Percentiles rank a stretch among this genome's conserved stretches.
phyloP scores from a whole-genome alignment of 164 flowering plant genomes.

The Sextonia rubra region DNA sequence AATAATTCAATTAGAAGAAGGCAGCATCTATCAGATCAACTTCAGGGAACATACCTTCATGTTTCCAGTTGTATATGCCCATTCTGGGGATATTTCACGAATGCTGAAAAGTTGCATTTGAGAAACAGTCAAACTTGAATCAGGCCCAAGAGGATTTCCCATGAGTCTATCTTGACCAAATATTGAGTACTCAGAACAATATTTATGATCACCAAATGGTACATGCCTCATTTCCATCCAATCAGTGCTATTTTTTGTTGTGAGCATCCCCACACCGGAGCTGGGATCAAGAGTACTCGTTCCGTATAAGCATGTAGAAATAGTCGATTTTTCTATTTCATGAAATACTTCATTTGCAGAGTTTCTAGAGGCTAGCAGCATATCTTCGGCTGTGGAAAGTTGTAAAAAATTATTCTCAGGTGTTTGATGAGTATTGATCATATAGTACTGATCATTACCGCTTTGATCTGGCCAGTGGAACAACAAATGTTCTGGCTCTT shows the following conservation, averaged over 20 bases:
- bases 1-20: neutral
- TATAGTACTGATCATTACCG: slow-evolving; percentile 15
- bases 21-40: neutral
- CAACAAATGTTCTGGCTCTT: slow-evolving; percentile 18
- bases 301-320: slow-evolving; percentile 33
- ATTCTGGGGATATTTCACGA: slow-evolving; percentile 76
- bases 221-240: slow-evolving; percentile 12
- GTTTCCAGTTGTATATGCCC: slow-evolving; percentile 68
- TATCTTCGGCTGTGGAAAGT: slow-evolving; percentile 19
- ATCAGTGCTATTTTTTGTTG: slow-evolving; percentile 6
- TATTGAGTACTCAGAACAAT: slow-evolving; percentile 27
- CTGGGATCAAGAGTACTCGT: slow-evolving; percentile 24
- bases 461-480: slow-evolving; percentile 21
- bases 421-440: slow-evolving; percentile 11
- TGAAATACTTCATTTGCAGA: slow-evolving; percentile 23
- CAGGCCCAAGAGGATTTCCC: slow-evolving; percentile 32
- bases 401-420: slow-evolving; percentile 12
- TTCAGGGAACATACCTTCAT: slow-evolving; percentile 56
- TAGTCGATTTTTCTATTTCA: slow-evolving; percentile 26
- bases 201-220: neutral
- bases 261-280: neutral
- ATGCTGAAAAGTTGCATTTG: slow-evolving; percentile 66
- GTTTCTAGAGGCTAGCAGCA: slow-evolving; percentile 23
- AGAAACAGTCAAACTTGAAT: slow-evolving; percentile 47
- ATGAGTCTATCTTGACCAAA: slow-evolving; percentile 38